Evolutionary conservation across 106 monocot species (phyloP).

Genomic region (Chionographis japonica): DNA sequence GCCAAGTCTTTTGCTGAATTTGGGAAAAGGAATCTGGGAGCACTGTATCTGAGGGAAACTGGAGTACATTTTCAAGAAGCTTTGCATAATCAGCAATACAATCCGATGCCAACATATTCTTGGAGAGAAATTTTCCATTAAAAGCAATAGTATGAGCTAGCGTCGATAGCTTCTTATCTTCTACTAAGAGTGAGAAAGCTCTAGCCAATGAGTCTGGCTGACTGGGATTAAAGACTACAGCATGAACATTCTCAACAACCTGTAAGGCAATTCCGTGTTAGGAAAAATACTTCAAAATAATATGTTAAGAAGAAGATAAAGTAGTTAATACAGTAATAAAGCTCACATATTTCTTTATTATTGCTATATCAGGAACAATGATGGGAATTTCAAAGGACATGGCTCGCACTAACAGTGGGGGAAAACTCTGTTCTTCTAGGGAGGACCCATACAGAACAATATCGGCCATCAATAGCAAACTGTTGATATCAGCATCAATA

Average conservation of each 20-base stretch:
- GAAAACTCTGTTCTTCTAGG: conserved; percentile 76
- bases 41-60: conserved; percentile 76
- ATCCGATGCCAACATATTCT: conserved; percentile 67
- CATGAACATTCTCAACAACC: conserved; percentile 60
- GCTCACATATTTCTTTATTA: conserved; percentile 76
- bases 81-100: conserved; percentile 57
- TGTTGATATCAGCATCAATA: conserved; percentile 58
- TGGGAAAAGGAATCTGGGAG: conserved; percentile 50
- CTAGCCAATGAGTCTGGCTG: conserved; percentile 36
- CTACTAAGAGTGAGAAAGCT: conserved; percentile 51
- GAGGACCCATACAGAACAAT: conserved; percentile 75
- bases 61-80: conserved; percentile 78
- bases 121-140: conserved; percentile 40
- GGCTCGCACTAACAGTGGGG: conserved; percentile 68
- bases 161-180: conserved; percentile 38
- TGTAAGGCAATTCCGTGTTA: conserved; percentile 21
- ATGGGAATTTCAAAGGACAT: conserved; percentile 82
- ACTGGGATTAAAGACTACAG: conserved; percentile 53
- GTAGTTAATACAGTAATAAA: conserved; percentile 3
- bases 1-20: conserved; percentile 56
- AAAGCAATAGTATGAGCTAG: conserved; percentile 40
- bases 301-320: not conserved
- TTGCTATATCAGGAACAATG: conserved; percentile 67
- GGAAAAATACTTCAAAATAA: not conserved
- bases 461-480: conserved; percentile 55